Evolutionary conservation across 768 basidiomycete genomes (phyloP), one percentile per base, ranked within the genome.

Genomic region (Russula earlei): DNA sequence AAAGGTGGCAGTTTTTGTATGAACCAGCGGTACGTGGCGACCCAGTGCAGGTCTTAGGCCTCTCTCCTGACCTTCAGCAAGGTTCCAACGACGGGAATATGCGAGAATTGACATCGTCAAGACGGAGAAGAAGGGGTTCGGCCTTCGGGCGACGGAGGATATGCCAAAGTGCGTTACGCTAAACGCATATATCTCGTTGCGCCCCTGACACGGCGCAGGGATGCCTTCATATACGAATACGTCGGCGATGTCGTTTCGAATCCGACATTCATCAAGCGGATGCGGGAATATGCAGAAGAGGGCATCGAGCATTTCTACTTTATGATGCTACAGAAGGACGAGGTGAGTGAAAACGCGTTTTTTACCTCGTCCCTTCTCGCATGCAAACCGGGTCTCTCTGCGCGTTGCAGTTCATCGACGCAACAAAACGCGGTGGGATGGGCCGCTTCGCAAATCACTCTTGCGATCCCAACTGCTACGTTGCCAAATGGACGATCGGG

Each of bases 301-400:
- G 95, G 95, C 17, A 92, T 97, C 61, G 77, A 81, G 50, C 96
- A 98, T 69, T 99, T 98, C 64, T 99, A 98, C 73, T 99, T 99
- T 68, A 99, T 98, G 96, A 94, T 95, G 88, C 71, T 99, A 55
- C 96, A 99, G 72, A 92, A 90, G 67, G 93, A 95, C 63, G 93
- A 98, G 80, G 94, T 92, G 62, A 27, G 56, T 53, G 81, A 14
- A 17, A 29, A 17, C 6, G 5, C 25, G 3, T 24, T 22, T 17
- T 2, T 0, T 15, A 7, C 5, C 29, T 20, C 19, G 6, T 12
- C 7, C 24, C 15, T 20, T 14, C 22, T 10, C n/a, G 27, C 7
- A 33, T 49, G 14, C 33, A 33, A 34, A 25, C 25, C 4, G 48
- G 10, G 24, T 17, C 24, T 14, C 49, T 10, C 41, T 34, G 12